Evolutionary conservation across 495 filamentous ascomycete species (phyloP).

Genomic region (Niebla homalea): DNA sequence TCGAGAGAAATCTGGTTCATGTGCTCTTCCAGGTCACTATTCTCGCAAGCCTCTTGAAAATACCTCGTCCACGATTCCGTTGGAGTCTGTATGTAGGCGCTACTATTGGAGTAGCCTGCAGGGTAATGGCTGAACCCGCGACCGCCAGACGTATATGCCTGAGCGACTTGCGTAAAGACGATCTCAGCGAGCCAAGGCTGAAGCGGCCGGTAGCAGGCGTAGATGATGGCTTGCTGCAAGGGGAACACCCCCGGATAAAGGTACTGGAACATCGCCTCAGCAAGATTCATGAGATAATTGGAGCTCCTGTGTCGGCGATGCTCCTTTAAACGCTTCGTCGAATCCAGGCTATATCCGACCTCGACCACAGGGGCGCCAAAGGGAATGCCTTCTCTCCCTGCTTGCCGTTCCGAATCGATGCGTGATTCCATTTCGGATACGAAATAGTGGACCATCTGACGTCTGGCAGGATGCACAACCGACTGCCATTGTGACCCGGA

Average conservation of each 20-base stretch:
- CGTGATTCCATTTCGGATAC: not conserved
- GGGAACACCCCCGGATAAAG: not conserved
- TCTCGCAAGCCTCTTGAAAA: too few relatives aligned
- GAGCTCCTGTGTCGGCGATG: not conserved
- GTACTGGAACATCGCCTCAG: not conserved
- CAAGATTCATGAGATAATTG: slow-evolving; percentile 3
- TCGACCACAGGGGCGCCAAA: not conserved
- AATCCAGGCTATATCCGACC: not conserved
- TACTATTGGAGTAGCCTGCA: not conserved
- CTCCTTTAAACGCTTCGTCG: not conserved
- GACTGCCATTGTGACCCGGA: not conserved
- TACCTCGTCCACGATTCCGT: too few relatives aligned
- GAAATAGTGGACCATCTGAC: not conserved
- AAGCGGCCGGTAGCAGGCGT: not conserved
- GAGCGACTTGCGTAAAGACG: not conserved
- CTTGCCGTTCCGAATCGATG: not conserved
- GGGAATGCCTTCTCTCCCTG: not conserved
- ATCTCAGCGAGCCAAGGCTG: not conserved
- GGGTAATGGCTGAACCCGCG: not conserved
- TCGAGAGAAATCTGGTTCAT: too few relatives aligned
- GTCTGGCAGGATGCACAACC: too few relatives aligned
- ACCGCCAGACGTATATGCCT: not conserved
- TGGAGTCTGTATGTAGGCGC: not conserved
- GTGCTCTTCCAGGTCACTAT: too few relatives aligned
- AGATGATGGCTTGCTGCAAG: not conserved